Conservation (phyloP, 2,329 filamentous ascomycete species). For the Furcasterigmium sp. region DNA sequence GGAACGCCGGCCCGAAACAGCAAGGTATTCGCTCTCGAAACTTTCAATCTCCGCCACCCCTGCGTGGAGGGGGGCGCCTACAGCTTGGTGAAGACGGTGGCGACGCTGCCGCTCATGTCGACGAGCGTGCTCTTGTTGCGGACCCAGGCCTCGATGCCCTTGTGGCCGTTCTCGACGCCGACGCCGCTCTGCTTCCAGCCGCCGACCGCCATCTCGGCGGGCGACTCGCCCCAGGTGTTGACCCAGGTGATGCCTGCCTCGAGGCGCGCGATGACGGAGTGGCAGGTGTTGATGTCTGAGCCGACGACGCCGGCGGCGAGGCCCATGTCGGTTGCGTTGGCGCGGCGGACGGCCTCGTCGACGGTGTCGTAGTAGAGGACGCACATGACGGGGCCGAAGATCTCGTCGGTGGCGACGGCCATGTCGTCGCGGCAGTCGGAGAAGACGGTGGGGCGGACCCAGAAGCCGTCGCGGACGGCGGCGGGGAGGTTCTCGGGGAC, state of each 20-base stretch:
- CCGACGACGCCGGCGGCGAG: conserved; percentile 83
- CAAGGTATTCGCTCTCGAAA: too few species aligned
- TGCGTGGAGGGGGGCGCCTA: too few species aligned
- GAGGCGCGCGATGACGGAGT: conserved; percentile 64
- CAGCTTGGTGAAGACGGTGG: conserved; percentile 69
- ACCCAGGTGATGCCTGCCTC: conserved; percentile 89
- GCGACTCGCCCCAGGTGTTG: conserved; percentile 89
- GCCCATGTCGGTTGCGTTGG: conserved; percentile 72
- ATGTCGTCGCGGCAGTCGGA: conserved; percentile 80
- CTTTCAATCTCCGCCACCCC: too few species aligned
- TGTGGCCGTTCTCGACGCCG: conserved; percentile 79
- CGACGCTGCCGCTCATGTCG: conserved; percentile 68
- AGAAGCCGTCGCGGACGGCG: conserved; percentile 62
- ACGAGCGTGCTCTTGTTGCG: conserved; percentile 84
- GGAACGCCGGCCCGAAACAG: too few species aligned
- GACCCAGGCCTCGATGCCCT: conserved; percentile 76
- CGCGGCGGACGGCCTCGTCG: conserved; percentile 64
- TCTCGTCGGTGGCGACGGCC: conserved; percentile 76
- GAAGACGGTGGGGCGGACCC: conserved; percentile 80
- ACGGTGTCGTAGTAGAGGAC: conserved; percentile 69
- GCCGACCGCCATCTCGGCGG: conserved; percentile 87
- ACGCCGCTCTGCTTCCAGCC: conserved; percentile 90
- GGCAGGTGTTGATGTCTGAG: conserved; percentile 66
- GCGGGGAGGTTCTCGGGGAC: conserved; percentile 43
- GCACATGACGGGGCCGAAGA: conserved; percentile 84